A percentile compares a stretch with the other conserved stretches of the same genome.
Conservation (phyloP, 768 basidiomycete genomes). For the Sutorius australiensis region DNA sequence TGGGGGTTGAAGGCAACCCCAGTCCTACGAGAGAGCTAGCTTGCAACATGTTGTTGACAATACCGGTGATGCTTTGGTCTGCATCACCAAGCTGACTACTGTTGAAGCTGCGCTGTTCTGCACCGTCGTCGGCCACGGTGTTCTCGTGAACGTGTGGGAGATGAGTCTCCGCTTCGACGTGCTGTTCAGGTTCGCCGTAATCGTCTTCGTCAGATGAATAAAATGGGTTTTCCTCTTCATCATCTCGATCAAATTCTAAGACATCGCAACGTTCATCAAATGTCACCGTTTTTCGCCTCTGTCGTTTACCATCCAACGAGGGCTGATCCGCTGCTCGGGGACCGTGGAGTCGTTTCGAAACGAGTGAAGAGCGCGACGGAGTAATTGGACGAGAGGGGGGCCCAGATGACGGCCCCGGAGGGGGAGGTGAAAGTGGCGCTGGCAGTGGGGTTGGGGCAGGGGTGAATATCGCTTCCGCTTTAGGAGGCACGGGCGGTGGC, state of each 20-base stretch:
- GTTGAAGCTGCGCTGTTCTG: conserved; percentile 34
- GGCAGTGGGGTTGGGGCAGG: conserved; percentile 1
- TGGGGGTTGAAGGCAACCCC: conserved; percentile 28
- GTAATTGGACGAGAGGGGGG: conserved; percentile 36
- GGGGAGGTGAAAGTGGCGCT: conserved; percentile 28
- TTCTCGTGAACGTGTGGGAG: conserved; percentile 11
- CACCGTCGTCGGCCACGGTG: not conserved
- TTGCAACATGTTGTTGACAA: conserved; percentile 67
- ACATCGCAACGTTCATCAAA: conserved; percentile 81
- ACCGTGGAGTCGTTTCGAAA: conserved; percentile 71
- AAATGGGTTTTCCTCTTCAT: conserved; percentile 52
- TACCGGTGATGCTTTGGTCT: conserved; percentile 60
- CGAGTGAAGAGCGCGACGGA: conserved; percentile 58
- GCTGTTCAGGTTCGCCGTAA: conserved; percentile 18
- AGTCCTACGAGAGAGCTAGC: conserved; percentile 21
- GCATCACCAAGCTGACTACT: conserved; percentile 42
- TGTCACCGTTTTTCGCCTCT: conserved; percentile 72
- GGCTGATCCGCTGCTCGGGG: conserved; percentile 55
- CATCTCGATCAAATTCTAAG: conserved; percentile 70
- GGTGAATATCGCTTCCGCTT: conserved; percentile 10
- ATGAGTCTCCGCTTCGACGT: conserved; percentile 6
- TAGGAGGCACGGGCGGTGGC: conserved; percentile 28
- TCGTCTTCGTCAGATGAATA: conserved; percentile 37
- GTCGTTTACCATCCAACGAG: conserved; percentile 36
- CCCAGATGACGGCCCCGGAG: conserved; percentile 47